Conservation (phyloP, 345 rosid genomes). For the Lepidium africanum region DNA sequence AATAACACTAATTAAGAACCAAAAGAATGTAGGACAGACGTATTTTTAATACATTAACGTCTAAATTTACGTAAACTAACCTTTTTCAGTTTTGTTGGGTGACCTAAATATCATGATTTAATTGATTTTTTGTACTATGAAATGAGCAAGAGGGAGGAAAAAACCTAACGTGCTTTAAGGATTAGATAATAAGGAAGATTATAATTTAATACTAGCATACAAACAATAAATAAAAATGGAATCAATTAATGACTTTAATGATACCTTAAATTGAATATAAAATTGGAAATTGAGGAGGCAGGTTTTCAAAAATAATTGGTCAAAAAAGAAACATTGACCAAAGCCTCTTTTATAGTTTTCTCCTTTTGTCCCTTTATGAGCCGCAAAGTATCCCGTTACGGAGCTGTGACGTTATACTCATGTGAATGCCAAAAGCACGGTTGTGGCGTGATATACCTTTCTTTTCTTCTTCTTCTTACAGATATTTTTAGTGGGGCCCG, state of each 20-base stretch:
- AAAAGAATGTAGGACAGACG: neutral
- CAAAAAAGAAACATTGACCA: conserved; percentile 27
- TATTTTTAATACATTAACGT: neutral
- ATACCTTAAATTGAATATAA: conserved; percentile 21
- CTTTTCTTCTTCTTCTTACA: neutral
- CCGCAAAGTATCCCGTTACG: conserved; percentile 17
- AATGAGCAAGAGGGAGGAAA: neutral
- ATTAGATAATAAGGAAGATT: neutral
- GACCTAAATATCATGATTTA: neutral
- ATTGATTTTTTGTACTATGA: neutral
- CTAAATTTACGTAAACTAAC: no score
- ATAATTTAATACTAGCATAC: neutral
- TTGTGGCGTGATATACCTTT: conserved; percentile 25
- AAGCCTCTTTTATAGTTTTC: neutral
- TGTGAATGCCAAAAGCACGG: conserved; percentile 24
- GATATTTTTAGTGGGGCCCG: conserved; percentile 13
- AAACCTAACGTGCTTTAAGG: conserved; percentile 7
- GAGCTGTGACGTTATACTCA: conserved; percentile 13
- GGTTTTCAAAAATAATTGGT: conserved; percentile 22
- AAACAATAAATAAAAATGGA: neutral
- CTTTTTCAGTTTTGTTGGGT: no score
- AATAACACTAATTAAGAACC: neutral
- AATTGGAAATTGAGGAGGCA: conserved; percentile 19
- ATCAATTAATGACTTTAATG: conserved; percentile 10
- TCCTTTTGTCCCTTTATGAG: neutral